Percentiles rank a stretch among this genome's conserved stretches.
phyloP scores from a whole-genome alignment of 495 filamentous ascomycete genomes.

The Wilcoxina mikolae region DNA sequence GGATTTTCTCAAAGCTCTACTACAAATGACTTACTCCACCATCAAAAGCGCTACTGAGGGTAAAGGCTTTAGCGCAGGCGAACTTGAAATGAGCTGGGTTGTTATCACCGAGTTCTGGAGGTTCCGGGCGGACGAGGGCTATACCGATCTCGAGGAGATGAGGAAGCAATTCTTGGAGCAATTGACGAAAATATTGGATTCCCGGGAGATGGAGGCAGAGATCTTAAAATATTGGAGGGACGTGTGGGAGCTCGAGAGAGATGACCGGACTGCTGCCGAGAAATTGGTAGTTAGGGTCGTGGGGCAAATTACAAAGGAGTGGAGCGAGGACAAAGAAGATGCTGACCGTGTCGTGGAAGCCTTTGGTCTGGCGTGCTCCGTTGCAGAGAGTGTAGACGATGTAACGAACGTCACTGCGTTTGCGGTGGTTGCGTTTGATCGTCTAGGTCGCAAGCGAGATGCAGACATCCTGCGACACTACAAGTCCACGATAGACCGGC shows the following conservation, averaged over 20 bases:
- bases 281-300: not conserved
- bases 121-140: constrained; percentile 2
- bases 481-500: not conserved
- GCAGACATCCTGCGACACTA: not conserved
- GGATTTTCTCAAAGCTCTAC: not conserved
- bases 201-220: not conserved
- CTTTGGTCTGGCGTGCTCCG: constrained; percentile 13
- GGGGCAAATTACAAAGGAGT: not conserved
- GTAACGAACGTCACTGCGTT: constrained; percentile 19
- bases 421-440: constrained; percentile 10
- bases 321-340: constrained; percentile 4
- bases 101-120: constrained; percentile 23
- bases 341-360: constrained; percentile 8
- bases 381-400: constrained; percentile 13
- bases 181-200: not conserved
- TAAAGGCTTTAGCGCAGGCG: not conserved
- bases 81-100: constrained; percentile 2
- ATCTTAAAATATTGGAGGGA: constrained; percentile 14
- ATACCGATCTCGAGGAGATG: not conserved
- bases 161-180: not conserved
- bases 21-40: not conserved
- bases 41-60: not conserved
- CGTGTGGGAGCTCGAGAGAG: constrained; percentile 16
- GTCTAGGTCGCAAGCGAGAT: not conserved
- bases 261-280: not conserved